Evolutionary conservation across 192 early-diverging fungal genomes (phyloP).

Genomic region (Funneliformis mosseae): DNA sequence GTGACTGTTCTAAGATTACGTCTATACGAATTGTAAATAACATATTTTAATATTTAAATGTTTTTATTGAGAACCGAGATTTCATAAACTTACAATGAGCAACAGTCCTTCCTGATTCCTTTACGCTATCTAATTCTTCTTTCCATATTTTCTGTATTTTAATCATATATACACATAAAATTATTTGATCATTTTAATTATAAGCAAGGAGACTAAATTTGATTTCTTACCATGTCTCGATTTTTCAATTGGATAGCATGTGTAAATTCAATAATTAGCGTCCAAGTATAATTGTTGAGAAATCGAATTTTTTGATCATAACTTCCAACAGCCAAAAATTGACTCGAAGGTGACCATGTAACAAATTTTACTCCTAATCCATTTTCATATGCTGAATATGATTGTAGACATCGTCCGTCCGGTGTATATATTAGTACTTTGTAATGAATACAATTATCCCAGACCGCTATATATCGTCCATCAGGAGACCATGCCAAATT

Average conservation of each 20-base stretch:
- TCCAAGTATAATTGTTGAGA: slow-evolving; percentile 73
- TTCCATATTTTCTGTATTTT: slow-evolving; percentile 16
- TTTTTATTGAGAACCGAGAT: not conserved
- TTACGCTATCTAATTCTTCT: slow-evolving; percentile 35
- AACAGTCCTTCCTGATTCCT: slow-evolving; percentile 33
- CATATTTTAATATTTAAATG: slow-evolving; percentile 2
- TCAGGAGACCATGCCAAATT: slow-evolving; percentile 86
- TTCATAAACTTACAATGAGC: slow-evolving; percentile 44
- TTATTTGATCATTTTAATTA: not conserved
- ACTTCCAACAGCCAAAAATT: slow-evolving; percentile 82
- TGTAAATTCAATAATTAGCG: slow-evolving; percentile 61
- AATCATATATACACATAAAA: not conserved
- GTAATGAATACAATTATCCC: slow-evolving; percentile 74
- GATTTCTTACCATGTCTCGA: slow-evolving; percentile 36
- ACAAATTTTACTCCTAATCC: slow-evolving; percentile 79
- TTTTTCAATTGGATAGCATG: slow-evolving; percentile 53
- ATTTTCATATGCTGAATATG: slow-evolving; percentile 56
- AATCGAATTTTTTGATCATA: slow-evolving; percentile 84
- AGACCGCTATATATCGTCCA: slow-evolving; percentile 73
- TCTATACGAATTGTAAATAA: slow-evolving; percentile 44
- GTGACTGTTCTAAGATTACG: slow-evolving; percentile 55
- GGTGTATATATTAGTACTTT: slow-evolving; percentile 70
- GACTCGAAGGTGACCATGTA: slow-evolving; percentile 72
- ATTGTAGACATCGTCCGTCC: slow-evolving; percentile 56
- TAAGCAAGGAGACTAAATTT: not conserved